A percentile compares a stretch with the other conserved stretches of the same genome.
These are phyloP conservation scores for Madurella mycetomatis DNA, from an alignment of 2,329 filamentous ascomycete species.

Conservation along the genomic window DNA sequence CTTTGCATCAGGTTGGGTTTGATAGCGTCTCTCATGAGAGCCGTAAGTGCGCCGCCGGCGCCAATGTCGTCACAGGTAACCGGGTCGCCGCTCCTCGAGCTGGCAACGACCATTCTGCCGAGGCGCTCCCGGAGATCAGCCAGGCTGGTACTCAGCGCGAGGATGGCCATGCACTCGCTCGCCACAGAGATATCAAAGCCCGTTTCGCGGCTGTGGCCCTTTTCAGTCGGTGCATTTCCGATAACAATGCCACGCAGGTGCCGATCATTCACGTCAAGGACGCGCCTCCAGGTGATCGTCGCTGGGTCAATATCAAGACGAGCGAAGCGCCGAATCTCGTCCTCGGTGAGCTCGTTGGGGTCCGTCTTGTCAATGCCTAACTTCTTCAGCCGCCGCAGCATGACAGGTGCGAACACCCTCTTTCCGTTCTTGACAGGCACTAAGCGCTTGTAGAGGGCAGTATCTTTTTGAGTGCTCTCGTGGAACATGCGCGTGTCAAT, in stretches of 20 bases:
- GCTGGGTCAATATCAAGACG: slow-evolving; percentile 92
- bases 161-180: slow-evolving; percentile 96
- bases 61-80: slow-evolving; percentile 96
- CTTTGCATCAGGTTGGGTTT: slow-evolving; percentile 99
- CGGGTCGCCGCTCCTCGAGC: slow-evolving; percentile 77
- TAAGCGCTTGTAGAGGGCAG: slow-evolving; percentile 77
- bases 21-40: slow-evolving; percentile 95
- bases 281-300: slow-evolving; percentile 95
- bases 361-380: slow-evolving; percentile 93
- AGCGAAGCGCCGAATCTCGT: slow-evolving; percentile 86
- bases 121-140: slow-evolving; percentile 88
- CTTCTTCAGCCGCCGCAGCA: slow-evolving; percentile 92
- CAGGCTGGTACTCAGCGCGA: slow-evolving; percentile 85
- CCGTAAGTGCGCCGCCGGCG: slow-evolving; percentile 84
- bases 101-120: slow-evolving; percentile 92
- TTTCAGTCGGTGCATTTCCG: slow-evolving; percentile 84
- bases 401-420: slow-evolving; percentile 79
- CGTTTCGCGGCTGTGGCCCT: slow-evolving; percentile 80
- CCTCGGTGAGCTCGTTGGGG: slow-evolving; percentile 82
- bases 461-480: slow-evolving; percentile 91
- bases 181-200: slow-evolving; percentile 98
- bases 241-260: slow-evolving; percentile 87
- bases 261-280: slow-evolving; percentile 95
- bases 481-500: slow-evolving; percentile 99
- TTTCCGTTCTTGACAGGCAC: slow-evolving; percentile 88